phyloP scores from a whole-genome alignment of 1,139 yeast genomes.

The Taiozyma sp. region DNA sequence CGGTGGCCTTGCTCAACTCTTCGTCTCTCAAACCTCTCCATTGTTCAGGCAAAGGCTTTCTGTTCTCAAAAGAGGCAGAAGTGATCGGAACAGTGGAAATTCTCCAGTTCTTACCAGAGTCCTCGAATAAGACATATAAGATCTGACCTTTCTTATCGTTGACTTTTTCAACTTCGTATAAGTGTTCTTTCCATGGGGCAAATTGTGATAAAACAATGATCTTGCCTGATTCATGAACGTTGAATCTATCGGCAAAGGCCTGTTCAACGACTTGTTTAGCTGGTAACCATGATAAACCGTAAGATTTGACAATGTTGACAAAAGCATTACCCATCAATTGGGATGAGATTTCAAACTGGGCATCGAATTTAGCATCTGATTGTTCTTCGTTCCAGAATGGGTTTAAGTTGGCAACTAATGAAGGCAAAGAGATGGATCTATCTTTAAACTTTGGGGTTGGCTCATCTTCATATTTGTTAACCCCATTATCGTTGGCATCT shows the following conservation, averaged over 20 bases:
- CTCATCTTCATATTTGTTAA: slow-evolving; percentile 60
- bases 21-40: slow-evolving; percentile 96
- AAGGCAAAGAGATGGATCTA: slow-evolving; percentile 69
- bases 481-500: slow-evolving; percentile 97
- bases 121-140: slow-evolving; percentile 77
- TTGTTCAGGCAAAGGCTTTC: slow-evolving; percentile 82
- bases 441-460: slow-evolving; percentile 47
- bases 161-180: slow-evolving; percentile 70
- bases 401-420: slow-evolving; percentile 71
- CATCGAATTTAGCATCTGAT: slow-evolving; percentile 63
- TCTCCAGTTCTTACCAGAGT: slow-evolving; percentile 74
- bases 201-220: slow-evolving; percentile 67
- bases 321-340: slow-evolving; percentile 82
- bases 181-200: slow-evolving; percentile 95
- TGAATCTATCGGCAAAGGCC: slow-evolving; percentile 56
- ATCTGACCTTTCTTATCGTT: slow-evolving; percentile 48
- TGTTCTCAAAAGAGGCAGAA: slow-evolving; percentile 73
- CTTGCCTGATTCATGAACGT: slow-evolving; percentile 60
- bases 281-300: slow-evolving; percentile 88
- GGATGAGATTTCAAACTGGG: slow-evolving; percentile 66
- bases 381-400: slow-evolving; percentile 77
- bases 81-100: slow-evolving; percentile 83
- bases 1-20: slow-evolving; percentile 63
- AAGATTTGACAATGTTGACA: slow-evolving; percentile 58
- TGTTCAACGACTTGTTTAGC: slow-evolving; percentile 73